A percentile compares a stretch with the other conserved stretches of the same genome.
These are phyloP conservation scores for Leptographium procerum DNA, from an alignment of 2,329 filamentous ascomycete genomes.

Conservation along the genomic window DNA sequence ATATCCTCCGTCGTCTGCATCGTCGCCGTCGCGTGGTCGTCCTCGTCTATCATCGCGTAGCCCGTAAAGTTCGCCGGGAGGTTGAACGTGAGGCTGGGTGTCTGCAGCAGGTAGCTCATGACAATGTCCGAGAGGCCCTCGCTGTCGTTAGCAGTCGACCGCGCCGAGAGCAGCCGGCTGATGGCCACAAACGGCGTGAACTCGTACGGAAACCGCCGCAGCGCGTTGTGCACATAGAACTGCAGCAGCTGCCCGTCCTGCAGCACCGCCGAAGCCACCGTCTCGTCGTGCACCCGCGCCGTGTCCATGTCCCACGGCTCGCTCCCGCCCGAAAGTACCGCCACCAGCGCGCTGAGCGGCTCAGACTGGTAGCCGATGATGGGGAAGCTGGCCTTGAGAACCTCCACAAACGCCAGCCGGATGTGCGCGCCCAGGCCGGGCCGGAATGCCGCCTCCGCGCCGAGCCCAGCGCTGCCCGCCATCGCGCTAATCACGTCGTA, in stretches of 20 bases:
- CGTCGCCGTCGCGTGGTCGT: conserved; percentile 57
- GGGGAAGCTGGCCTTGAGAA: conserved; percentile 55
- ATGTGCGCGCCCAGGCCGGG: conserved; percentile 49
- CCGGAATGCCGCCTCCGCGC: conserved; percentile 35
- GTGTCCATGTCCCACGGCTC: conserved; percentile 46
- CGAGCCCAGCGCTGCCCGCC: conserved; percentile 33
- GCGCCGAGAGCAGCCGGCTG: conserved; percentile 46
- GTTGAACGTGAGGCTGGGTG: conserved; percentile 65
- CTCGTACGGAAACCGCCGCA: conserved; percentile 76
- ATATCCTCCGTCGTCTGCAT: conserved; percentile 57
- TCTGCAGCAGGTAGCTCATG: conserved; percentile 53
- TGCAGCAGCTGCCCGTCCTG: conserved; percentile 45
- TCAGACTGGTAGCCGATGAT: conserved; percentile 64
- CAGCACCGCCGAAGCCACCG: conserved; percentile 31
- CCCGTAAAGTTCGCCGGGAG: conserved; percentile 61
- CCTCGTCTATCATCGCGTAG: conserved; percentile 71
- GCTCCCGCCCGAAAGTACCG: conserved; percentile 46
- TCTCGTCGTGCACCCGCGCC: conserved; percentile 26
- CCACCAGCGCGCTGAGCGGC: conserved; percentile 53
- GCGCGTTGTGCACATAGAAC: conserved; percentile 54
- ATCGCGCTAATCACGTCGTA: conserved; percentile 43
- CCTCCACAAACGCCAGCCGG: conserved; percentile 54
- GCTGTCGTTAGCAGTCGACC: no score
- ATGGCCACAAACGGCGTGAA: conserved; percentile 39
- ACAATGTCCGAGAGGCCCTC: conserved; percentile 33